Evolutionary conservation across 257 asterid species (phyloP).

Genomic region (Solanum chmielewskii): DNA sequence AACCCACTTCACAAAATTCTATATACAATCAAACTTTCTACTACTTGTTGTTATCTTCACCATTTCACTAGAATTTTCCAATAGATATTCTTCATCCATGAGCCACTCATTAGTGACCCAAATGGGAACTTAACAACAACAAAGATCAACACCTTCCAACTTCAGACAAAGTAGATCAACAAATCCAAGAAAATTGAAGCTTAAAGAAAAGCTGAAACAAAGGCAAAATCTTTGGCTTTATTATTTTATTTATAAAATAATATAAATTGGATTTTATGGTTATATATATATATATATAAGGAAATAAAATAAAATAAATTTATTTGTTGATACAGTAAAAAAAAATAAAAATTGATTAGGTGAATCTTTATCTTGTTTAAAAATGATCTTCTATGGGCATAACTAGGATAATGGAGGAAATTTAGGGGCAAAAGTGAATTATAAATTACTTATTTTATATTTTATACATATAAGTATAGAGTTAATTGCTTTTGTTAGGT

Average conservation of each 20-base stretch:
- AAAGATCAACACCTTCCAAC: conserved; percentile 10
- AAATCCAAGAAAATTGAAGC: conserved; percentile 62
- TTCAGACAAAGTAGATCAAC: conserved; percentile 67
- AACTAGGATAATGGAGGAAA: neutral
- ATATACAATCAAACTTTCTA: neutral
- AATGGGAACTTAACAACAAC: conserved; percentile 25
- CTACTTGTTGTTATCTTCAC: neutral
- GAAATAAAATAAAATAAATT: conserved; percentile 1
- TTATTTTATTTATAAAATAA: neutral
- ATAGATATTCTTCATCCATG: conserved; percentile 20
- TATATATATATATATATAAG: neutral
- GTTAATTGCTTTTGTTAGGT: neutral
- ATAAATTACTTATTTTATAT: neutral
- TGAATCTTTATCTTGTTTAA: conserved; percentile 1
- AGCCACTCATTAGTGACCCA: conserved; percentile 32
- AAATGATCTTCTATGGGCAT: neutral
- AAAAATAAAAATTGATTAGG: conserved; percentile 18
- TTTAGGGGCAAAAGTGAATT: neutral
- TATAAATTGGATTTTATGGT: neutral
- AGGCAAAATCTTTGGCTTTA: conserved; percentile 14
- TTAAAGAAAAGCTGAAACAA: conserved; percentile 38
- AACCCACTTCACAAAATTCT: conserved; percentile 25
- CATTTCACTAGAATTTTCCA: conserved; percentile 35
- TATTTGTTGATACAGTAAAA: conserved; percentile 15
- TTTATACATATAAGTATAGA: neutral